Evolutionary conservation across 306 rosid species (phyloP), one percentile per base, ranked within the genome.

Genomic region (Hippophae rhamnoides): DNA sequence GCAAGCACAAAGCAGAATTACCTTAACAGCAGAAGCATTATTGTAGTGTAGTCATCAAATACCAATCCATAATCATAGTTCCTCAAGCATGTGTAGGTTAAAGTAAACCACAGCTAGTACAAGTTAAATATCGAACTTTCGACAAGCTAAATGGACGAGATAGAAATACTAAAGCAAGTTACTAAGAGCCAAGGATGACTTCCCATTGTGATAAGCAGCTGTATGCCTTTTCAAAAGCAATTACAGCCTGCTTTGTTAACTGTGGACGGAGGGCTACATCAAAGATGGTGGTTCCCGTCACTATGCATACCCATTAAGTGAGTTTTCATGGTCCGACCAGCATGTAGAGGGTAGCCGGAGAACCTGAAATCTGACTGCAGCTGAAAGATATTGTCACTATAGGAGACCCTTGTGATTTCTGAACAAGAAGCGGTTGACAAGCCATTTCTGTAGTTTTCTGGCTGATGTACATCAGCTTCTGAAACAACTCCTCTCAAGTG

Each of bases 131-230:
- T 18, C 23, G 1, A 18, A 18, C 23, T 11, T 40, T 14, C 68
- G 54, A 44, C 38, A 69, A 58, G 50, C 26, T 41, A 18, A 54
- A 53, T 60, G 66, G 60, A 13, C 66, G 52, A 62, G 68, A 54
- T 7, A 7, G 18, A 41, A 63, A 57, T 45, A 50, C 42, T 48
- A 6, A 55, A 46, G 43, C 31, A 56, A 64, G 50, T 54, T 50
- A 51, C 41, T 63, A 55, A 48, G 69, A 86, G 90, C 86, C 88
- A 75, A 83, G 86, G 95, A 86, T 86, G 90, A 83, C 88, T 83
- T 83, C 76, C 84, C 89, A 54, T 65, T 57, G 66, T 75, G 71
- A 58, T 57, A 18, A 57, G 66, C 72, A 74, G 38, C 40, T 23
- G 51, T 64, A 52, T 43, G 58, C 69, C 60, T 69, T 71, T 50